Percentiles rank a stretch among this genome's conserved stretches.
These are phyloP conservation scores for Fomitopsis pinicola DNA, from an alignment of 1,284 basidiomycete genomes.

Conservation along the genomic window DNA sequence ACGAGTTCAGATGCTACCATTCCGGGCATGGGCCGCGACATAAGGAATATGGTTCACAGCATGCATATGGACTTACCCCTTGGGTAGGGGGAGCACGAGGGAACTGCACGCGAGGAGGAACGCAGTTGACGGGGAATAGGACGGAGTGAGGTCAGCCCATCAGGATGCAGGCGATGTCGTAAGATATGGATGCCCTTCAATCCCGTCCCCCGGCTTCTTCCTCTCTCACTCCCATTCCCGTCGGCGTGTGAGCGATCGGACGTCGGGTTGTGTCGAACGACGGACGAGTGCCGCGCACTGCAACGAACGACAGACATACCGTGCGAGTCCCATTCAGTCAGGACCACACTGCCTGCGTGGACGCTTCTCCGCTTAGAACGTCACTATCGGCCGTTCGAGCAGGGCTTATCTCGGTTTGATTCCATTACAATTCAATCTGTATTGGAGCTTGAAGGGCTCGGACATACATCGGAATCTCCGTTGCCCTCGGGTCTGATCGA, in stretches of 20 bases:
- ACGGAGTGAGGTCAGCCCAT: neutral
- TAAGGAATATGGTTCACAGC: no score
- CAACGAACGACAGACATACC: neutral
- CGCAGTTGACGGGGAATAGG: neutral
- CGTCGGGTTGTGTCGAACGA: neutral
- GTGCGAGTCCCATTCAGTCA: no score
- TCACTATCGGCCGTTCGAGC: neutral
- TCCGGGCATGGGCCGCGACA: no score
- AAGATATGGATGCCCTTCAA: neutral
- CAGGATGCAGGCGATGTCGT: neutral
- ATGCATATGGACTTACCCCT: neutral
- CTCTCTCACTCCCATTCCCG: neutral
- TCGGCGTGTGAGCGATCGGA: neutral
- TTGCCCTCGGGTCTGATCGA: conserved; percentile 1
- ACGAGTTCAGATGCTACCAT: neutral
- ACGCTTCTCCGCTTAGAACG: neutral
- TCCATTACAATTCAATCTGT: neutral
- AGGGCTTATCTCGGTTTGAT: neutral
- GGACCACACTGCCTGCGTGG: no score
- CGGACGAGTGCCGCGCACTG: neutral
- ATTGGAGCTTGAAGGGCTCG: neutral
- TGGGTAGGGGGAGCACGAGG: neutral
- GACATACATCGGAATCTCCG: conserved; percentile 2
- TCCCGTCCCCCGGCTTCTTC: neutral
- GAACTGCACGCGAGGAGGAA: neutral